Percentiles rank a stretch among this genome's conserved stretches.
Conservation (phyloP, 108 stramenopile species). For the Hondaea fermentalgiana region DNA sequence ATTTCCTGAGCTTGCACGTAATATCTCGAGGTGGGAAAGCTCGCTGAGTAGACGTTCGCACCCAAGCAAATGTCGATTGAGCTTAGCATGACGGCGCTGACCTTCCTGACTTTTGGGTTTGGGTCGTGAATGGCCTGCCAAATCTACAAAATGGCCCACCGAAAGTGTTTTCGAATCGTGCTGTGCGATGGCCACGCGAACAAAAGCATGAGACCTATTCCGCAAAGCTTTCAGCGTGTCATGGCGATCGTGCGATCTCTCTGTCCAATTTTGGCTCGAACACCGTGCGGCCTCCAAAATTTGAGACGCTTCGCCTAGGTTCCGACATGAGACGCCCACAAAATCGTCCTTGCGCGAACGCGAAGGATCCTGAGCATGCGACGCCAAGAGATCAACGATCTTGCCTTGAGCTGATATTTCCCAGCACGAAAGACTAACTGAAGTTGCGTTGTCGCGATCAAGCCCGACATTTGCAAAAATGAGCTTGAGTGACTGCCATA, state of each 20-base stretch:
- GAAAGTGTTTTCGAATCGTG: not conserved
- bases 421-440: not conserved
- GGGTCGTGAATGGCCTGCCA: not conserved
- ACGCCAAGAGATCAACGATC: not conserved
- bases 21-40: not conserved
- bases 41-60: not conserved
- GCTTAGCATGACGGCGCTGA: not conserved
- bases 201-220: not conserved
- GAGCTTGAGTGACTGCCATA: not conserved
- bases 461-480: not conserved
- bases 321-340: not conserved
- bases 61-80: not conserved
- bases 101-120: not conserved
- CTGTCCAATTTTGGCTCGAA: not conserved
- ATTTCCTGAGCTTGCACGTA: not conserved
- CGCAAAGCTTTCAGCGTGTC: not conserved
- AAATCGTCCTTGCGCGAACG: not conserved
- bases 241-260: not conserved
- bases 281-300: not conserved
- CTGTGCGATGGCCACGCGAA: not conserved
- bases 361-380: not conserved
- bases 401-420: not conserved
- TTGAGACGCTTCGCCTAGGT: not conserved
- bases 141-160: not conserved
- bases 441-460: not conserved